These are phyloP conservation scores for Coemansia furcata DNA, from an alignment of 192 early-diverging fungal genomes.

Conservation along the genomic window DNA sequence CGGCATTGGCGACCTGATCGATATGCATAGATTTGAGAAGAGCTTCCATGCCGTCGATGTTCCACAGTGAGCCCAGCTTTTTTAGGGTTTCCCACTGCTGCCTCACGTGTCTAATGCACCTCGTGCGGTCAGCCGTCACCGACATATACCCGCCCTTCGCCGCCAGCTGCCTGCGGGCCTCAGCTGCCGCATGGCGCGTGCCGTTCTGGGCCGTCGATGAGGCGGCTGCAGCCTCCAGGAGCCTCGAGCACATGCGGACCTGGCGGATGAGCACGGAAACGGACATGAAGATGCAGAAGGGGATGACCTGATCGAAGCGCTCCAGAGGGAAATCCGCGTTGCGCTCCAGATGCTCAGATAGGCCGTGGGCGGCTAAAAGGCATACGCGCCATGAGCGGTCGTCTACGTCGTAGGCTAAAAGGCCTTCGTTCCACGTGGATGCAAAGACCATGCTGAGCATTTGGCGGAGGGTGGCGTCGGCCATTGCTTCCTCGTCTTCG, in stretches of 20 bases:
- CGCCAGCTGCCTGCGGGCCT: conserved; percentile 1
- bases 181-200: not conserved
- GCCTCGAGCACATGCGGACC: conserved; percentile 35
- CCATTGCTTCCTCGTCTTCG: not conserved
- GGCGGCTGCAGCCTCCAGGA: conserved; percentile 3
- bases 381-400: conserved; percentile 31
- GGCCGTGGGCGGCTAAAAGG: conserved; percentile 27
- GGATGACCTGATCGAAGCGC: conserved; percentile 53
- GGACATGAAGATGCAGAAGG: conserved; percentile 54
- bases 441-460: conserved; percentile 49
- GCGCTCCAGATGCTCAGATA: conserved; percentile 44
- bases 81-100: conserved; percentile 46
- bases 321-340: conserved; percentile 49
- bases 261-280: conserved; percentile 46
- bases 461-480: conserved; percentile 36
- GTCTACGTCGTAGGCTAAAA: conserved; percentile 47
- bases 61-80: conserved; percentile 39
- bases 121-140: conserved; percentile 16
- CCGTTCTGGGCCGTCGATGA: not conserved
- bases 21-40: conserved; percentile 48
- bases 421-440: conserved; percentile 47
- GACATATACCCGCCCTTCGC: conserved; percentile 3
- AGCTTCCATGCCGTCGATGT: conserved; percentile 39
- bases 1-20: conserved; percentile 45
- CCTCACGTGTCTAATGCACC: conserved; percentile 27